A percentile compares a stretch with the other conserved stretches of the same genome.
Conservation (phyloP, 2,329 filamentous ascomycete genomes). For the Mycosphaerella arachidis region DNA sequence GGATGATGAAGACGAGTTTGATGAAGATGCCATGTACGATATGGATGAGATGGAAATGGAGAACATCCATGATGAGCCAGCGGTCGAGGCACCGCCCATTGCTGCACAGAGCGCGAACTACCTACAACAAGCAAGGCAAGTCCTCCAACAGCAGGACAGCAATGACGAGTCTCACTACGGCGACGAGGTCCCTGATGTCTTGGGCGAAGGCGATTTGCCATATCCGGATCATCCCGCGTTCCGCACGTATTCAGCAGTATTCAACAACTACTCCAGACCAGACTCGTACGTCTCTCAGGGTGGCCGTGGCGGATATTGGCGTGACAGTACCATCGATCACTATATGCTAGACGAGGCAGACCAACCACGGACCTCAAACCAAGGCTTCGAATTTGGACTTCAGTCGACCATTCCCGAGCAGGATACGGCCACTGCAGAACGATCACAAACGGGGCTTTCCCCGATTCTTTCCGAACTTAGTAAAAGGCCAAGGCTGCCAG, state of each 20-base stretch:
- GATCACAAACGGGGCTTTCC: slow-evolving; percentile 4
- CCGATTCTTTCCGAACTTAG: slow-evolving; percentile 3
- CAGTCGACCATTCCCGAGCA: neutral
- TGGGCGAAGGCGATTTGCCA: slow-evolving; percentile 22
- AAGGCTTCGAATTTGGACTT: neutral
- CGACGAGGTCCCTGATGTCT: slow-evolving; percentile 17
- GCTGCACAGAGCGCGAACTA: slow-evolving; percentile 17
- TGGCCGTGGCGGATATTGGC: slow-evolving; percentile 19
- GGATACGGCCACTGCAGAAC: neutral
- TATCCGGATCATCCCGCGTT: slow-evolving; percentile 31
- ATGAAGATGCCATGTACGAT: slow-evolving; percentile 42
- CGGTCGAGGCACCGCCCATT: neutral
- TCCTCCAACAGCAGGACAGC: slow-evolving; percentile 14
- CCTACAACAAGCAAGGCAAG: slow-evolving; percentile 20
- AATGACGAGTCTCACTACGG: slow-evolving; percentile 39
- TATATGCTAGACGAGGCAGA: slow-evolving; percentile 21
- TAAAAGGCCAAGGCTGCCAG: slow-evolving; percentile 16
- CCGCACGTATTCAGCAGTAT: slow-evolving; percentile 26
- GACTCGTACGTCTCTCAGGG: slow-evolving; percentile 9
- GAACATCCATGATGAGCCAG: slow-evolving; percentile 9
- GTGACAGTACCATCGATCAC: slow-evolving; percentile 22
- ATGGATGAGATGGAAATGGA: slow-evolving; percentile 43
- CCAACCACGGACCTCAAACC: neutral
- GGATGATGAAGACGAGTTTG: slow-evolving; percentile 35
- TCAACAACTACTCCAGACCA: slow-evolving; percentile 14